Base-by-base conservation (phyloP, 2,329 filamentous ascomycete genomes). In the Beauveria medogensis region DNA sequence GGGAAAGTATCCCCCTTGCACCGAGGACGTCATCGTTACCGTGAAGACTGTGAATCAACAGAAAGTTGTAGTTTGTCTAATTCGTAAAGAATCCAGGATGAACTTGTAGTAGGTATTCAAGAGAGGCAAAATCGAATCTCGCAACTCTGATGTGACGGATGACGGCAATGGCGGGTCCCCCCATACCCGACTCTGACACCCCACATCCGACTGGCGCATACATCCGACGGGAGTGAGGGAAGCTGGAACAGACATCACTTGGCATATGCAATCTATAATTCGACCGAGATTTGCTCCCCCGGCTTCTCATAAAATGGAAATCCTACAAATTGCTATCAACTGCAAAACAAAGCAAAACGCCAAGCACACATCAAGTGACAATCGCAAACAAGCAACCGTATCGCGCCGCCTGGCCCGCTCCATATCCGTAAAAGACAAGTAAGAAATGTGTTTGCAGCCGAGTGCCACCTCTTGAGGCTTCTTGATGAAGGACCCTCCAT, bases 1-100 rank as follows among this genome's bases (percentile, higher is more conserved):
- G 22, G 72, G 71, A 37, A 69, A 63, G 63, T 72, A 73, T 26
- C 67, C 69, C 26, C 68, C 66, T 12, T 54, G 55, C 37, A 12
- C 54, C n/a, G 54, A 20, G 12, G 59, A 43, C 24, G 47, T 24
- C 59, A 61, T 61, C 12, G 10, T 59, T 16, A 16, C 12, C 5
- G 16, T 28, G 14, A n/a, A 18, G 14, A 16, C 5, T 20, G 2
- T 26, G 9, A 20, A 16, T 8, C 5, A n/a, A 41, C n/a, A 58
- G 8, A 5, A 20, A 22, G n/a, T 20, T n/a, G 18, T 1, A 26
- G 16, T 20, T 2, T 12, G 22, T 41, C 0, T 8, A 2, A 9
- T 22, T 40, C 5, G 48, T 8, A 14, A 10, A 47, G 16, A 24
- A 9, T 5, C 7, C 9, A 18, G 50, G 7, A 18, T 30, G 4